A percentile compares a stretch with the other conserved stretches of the same genome.
These are phyloP conservation scores for Athelia psychrophila DNA, from an alignment of 1,284 basidiomycete genomes.

Conservation along the genomic window DNA sequence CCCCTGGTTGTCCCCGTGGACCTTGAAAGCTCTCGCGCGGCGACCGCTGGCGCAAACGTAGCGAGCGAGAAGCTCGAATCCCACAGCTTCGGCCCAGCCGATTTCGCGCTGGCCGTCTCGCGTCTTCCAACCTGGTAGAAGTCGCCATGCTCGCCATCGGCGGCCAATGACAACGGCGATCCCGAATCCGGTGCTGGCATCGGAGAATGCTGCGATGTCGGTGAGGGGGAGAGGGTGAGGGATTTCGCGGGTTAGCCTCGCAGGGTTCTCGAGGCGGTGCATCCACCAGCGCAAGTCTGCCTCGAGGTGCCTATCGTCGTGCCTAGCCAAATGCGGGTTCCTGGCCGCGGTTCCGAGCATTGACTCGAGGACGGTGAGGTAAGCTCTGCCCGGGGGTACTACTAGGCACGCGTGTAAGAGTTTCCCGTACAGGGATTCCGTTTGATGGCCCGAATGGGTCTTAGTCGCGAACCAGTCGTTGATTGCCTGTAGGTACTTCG, in stretches of 20 bases:
- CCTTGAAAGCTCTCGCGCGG: constrained; percentile 14
- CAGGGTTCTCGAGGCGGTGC: constrained; percentile 6
- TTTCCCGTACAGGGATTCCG: constrained; percentile 30
- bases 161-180: constrained; percentile 28
- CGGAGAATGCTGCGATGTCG: constrained; percentile 33
- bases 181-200: constrained; percentile 38
- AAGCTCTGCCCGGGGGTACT: constrained; percentile 25
- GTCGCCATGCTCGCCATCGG: constrained; percentile 32
- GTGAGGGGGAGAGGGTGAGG: constrained; percentile 21
- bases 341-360: constrained; percentile 17
- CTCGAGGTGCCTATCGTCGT: constrained; percentile 12
- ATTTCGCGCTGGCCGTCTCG: constrained; percentile 21
- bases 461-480: constrained; percentile 9
- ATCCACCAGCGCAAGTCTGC: constrained; percentile 39
- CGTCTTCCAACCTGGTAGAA: constrained; percentile 30
- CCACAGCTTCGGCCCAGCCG: constrained; percentile 32
- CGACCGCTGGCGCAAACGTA: constrained; percentile 8
- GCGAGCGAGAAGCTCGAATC: constrained; percentile 33
- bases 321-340: constrained; percentile 23
- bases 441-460: constrained; percentile 21
- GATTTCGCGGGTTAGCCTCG: constrained; percentile 19
- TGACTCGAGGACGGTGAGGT: constrained; percentile 27
- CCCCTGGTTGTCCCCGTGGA: constrained; percentile 34
- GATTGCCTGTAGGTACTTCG: constrained; percentile 12
- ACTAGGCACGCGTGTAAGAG: constrained; percentile 26